Percentiles rank a stretch among this genome's conserved stretches.
Conservation (phyloP, 2,329 filamentous ascomycete genomes). For the Alternaria rosae region DNA sequence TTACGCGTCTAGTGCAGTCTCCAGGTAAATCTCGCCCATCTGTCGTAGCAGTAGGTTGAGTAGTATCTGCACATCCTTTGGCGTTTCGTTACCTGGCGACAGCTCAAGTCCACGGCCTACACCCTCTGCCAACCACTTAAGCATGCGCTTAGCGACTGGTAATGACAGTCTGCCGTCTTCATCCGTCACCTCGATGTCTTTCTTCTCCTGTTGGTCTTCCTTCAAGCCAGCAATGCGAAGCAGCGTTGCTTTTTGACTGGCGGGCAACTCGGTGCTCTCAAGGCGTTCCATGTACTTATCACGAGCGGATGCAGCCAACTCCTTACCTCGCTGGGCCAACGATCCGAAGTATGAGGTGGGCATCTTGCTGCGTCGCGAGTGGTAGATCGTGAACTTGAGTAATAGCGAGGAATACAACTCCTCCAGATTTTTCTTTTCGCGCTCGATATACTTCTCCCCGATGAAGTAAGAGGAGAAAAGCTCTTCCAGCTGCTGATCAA, state of each 20-base stretch:
- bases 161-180: slow-evolving; percentile 85
- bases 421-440: slow-evolving; percentile 72
- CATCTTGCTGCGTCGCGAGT: slow-evolving; percentile 84
- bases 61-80: slow-evolving; percentile 89
- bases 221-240: slow-evolving; percentile 84
- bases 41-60: slow-evolving; percentile 83
- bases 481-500: slow-evolving; percentile 73
- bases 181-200: slow-evolving; percentile 89
- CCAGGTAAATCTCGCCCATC: slow-evolving; percentile 83
- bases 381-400: slow-evolving; percentile 97
- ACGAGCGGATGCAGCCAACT: slow-evolving; percentile 84
- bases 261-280: slow-evolving; percentile 85
- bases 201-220: slow-evolving; percentile 76
- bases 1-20: slow-evolving; percentile 68
- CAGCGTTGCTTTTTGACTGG: slow-evolving; percentile 89
- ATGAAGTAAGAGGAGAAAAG: slow-evolving; percentile 72
- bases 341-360: slow-evolving; percentile 93
- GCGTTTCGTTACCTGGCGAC: slow-evolving; percentile 85
- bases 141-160: slow-evolving; percentile 93
- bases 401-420: slow-evolving; percentile 89
- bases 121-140: slow-evolving; percentile 95
- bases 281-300: slow-evolving; percentile 90
- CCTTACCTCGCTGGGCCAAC: slow-evolving; percentile 86
- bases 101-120: slow-evolving; percentile 90
- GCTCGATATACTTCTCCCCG: slow-evolving; percentile 70